These are phyloP conservation scores for Plenodomus lindquistii DNA, from an alignment of 2,329 filamentous ascomycete genomes.

Conservation along the genomic window DNA sequence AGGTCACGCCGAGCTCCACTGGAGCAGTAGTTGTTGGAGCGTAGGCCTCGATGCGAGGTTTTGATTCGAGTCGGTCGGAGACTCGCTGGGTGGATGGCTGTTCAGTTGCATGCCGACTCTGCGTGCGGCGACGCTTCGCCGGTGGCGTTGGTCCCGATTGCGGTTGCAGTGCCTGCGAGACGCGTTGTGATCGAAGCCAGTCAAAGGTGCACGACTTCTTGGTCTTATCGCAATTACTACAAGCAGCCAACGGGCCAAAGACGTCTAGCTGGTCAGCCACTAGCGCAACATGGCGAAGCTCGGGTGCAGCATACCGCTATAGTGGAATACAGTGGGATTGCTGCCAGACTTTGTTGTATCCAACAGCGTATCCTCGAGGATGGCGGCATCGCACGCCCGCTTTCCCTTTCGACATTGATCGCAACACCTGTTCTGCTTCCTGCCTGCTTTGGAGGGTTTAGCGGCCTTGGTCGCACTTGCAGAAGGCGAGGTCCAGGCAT, in stretches of 20 bases:
- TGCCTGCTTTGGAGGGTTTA: conserved; percentile 39
- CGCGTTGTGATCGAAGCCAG: conserved; percentile 46
- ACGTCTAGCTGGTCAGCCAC: conserved; percentile 34
- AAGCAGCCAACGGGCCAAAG: conserved; percentile 41
- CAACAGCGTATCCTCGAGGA: conserved; percentile 39
- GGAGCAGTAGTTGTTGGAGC: conserved; percentile 9
- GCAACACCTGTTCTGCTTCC: conserved; percentile 51
- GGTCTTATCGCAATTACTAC: conserved; percentile 51
- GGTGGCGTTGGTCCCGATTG: conserved; percentile 22
- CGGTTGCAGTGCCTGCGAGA: conserved; percentile 32
- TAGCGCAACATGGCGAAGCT: background rate
- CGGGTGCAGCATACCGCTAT: conserved; percentile 34
- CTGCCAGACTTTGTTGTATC: conserved; percentile 25
- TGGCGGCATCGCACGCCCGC: conserved; percentile 49
- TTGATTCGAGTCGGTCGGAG: background rate
- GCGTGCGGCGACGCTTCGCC: conserved; percentile 36
- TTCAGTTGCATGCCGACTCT: conserved; percentile 12
- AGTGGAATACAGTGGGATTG: conserved; percentile 38
- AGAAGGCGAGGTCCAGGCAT: conserved; percentile 42
- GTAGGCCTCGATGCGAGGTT: conserved; percentile 2
- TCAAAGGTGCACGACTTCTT: conserved; percentile 52
- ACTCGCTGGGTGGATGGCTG: background rate
- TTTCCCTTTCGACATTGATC: conserved; percentile 54
- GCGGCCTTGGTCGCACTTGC: conserved; percentile 19
- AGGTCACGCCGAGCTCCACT: conserved; percentile 28